Evolutionary conservation across 495 filamentous ascomycete genomes (phyloP).

Genomic region (Parathielavia appendiculata): DNA sequence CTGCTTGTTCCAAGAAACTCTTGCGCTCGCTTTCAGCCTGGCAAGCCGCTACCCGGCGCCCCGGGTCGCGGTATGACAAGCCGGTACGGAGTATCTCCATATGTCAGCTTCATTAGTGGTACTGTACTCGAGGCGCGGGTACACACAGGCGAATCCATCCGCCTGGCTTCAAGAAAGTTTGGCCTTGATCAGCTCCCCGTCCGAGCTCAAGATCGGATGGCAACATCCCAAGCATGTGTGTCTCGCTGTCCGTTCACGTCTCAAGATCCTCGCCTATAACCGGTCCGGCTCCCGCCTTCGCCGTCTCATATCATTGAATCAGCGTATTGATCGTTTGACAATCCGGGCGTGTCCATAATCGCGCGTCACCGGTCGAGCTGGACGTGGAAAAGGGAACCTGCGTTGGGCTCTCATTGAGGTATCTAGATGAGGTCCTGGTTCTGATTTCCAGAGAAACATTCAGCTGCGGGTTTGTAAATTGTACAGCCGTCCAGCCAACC

Average conservation of each 20-base stretch:
- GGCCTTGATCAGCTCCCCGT: neutral
- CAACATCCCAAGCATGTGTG: neutral
- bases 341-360: neutral
- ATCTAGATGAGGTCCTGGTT: too few relatives aligned
- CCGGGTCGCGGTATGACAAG: slow-evolving; percentile 3
- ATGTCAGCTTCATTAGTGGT: neutral
- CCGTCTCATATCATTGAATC: neutral
- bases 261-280: slow-evolving; percentile 6
- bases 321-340: slow-evolving; percentile 16
- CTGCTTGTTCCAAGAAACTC: neutral
- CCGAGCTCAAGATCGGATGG: slow-evolving; percentile 11
- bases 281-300: slow-evolving; percentile 10
- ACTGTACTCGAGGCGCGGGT: neutral
- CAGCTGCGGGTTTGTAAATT: neutral
- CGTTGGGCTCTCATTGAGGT: too few relatives aligned
- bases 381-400: too few relatives aligned
- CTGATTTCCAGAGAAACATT: too few relatives aligned
- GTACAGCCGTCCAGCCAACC: too few relatives aligned
- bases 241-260: slow-evolving; percentile 10
- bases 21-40: neutral
- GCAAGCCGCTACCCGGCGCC: slow-evolving; percentile 1
- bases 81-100: neutral
- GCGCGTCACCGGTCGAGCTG: too few relatives aligned
- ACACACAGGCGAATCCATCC: neutral
- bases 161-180: neutral